These are phyloP conservation scores for Cryoendolithus antarcticus DNA, from an alignment of 2,329 filamentous ascomycete genomes.

Conservation along the genomic window DNA sequence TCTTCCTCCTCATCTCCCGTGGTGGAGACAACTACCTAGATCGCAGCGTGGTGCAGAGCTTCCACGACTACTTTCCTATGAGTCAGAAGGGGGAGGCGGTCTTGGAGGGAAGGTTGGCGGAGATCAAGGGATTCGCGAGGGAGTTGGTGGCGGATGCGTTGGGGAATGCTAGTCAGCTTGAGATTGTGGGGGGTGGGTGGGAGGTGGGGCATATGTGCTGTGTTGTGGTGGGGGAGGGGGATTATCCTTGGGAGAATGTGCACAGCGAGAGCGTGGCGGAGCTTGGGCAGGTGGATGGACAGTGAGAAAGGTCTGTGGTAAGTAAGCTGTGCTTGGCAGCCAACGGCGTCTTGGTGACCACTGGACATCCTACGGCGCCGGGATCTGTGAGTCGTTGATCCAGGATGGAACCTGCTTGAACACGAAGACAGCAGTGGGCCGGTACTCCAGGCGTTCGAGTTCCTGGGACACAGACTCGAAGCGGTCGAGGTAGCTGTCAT, in stretches of 20 bases:
- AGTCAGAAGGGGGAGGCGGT: constrained; percentile 30
- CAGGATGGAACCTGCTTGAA: too few relatives aligned
- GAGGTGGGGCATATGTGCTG: constrained; percentile 4
- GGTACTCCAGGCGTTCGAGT: too few relatives aligned
- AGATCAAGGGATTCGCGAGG: constrained; percentile 27
- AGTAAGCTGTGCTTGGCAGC: too few relatives aligned
- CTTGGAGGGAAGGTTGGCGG: constrained; percentile 27
- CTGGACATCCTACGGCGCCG: too few relatives aligned
- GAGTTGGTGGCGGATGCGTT: constrained; percentile 2
- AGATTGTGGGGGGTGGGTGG: not conserved
- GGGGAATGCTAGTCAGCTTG: constrained; percentile 1
- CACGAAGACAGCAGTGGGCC: too few relatives aligned
- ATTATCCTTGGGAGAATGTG: constrained; percentile 4
- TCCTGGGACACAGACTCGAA: too few relatives aligned
- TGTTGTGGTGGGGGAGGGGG: constrained; percentile 2
- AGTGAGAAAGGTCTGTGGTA: too few relatives aligned
- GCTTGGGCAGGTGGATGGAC: too few relatives aligned
- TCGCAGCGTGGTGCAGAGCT: constrained; percentile 24
- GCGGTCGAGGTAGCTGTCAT: too few relatives aligned
- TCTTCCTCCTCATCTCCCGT: constrained; percentile 30
- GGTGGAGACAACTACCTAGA: constrained; percentile 35
- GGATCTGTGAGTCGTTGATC: too few relatives aligned
- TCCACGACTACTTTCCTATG: constrained; percentile 32
- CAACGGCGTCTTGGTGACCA: too few relatives aligned
- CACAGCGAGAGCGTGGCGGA: too few relatives aligned